phyloP scores from a whole-genome alignment of 352 stramenopile species.

The Globisporangium cederbergense region DNA sequence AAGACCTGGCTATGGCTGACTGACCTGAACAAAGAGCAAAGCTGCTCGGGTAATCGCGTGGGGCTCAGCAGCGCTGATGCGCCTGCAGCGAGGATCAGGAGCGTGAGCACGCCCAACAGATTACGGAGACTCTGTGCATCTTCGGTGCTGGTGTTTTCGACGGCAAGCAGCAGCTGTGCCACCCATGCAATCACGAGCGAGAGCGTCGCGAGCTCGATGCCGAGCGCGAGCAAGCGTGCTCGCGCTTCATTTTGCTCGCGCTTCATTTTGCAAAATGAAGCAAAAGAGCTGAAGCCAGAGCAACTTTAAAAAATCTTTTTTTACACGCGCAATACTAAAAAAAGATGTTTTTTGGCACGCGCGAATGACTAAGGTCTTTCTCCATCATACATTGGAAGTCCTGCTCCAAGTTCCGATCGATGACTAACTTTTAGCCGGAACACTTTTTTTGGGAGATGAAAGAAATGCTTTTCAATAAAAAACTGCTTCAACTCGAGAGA shows the following conservation, averaged over 20 bases:
- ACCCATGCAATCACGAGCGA: constrained; percentile 7
- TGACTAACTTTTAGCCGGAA: too few species aligned
- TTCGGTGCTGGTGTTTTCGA: neutral
- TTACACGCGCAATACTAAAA: too few species aligned
- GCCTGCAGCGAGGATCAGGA: constrained; percentile 3
- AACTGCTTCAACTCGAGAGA: too few species aligned
- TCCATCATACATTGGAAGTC: too few species aligned
- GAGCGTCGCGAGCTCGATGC: constrained; percentile 9
- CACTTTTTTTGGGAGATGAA: too few species aligned
- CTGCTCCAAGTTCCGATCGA: too few species aligned
- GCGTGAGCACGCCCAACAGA: constrained; percentile 1
- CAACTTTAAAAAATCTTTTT: too few species aligned
- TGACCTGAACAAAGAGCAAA: constrained; percentile 13
- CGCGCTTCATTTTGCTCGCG: constrained; percentile 3
- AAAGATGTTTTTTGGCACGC: too few species aligned
- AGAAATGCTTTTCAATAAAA: too few species aligned
- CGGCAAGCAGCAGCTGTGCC: neutral
- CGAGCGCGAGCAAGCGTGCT: constrained; percentile 11
- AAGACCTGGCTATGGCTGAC: neutral
- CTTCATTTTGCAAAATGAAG: too few species aligned
- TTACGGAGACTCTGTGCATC: neutral
- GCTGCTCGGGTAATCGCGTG: constrained; percentile 2
- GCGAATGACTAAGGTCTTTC: too few species aligned
- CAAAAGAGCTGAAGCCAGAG: too few species aligned
- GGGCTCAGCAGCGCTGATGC: neutral